Conservation (phyloP, 371 early-diverging fungal species). For the Rhizopus arrhizus region DNA sequence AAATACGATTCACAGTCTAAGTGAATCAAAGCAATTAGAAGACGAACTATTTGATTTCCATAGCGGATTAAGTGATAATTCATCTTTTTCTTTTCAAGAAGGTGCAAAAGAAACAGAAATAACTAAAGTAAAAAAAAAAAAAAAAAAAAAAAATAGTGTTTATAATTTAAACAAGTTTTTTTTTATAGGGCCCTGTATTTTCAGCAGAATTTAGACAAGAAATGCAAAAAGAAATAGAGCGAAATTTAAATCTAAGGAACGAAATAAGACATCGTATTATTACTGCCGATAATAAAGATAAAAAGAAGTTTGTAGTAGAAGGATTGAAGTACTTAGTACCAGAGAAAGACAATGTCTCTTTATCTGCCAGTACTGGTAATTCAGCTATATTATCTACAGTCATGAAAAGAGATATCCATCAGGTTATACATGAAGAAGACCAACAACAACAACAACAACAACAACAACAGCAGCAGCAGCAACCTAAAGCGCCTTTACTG, state of each 20-base stretch:
- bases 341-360: conserved; percentile 38
- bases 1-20: conserved; percentile 62
- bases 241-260: conserved; percentile 45
- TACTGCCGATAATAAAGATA: conserved; percentile 40
- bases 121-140: conserved; percentile 40
- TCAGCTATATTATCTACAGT: conserved; percentile 30
- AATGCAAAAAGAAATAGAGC: conserved; percentile 59
- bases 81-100: conserved; percentile 14
- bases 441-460: neutral
- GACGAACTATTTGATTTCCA: conserved; percentile 34
- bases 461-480: neutral
- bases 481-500: conserved; percentile 23
- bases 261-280: conserved; percentile 54
- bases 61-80: conserved; percentile 3
- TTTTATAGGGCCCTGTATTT: conserved; percentile 49
- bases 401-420: conserved; percentile 24
- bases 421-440: conserved; percentile 8
- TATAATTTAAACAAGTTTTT: neutral
- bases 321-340: conserved; percentile 56
- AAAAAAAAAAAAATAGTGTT: neutral
- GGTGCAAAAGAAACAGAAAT: conserved; percentile 48
- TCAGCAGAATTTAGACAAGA: conserved; percentile 59
- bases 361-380: conserved; percentile 34
- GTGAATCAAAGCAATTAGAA: conserved; percentile 51
- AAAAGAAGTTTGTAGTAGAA: conserved; percentile 47